Conservation (phyloP, 2,329 filamentous ascomycete genomes). For the Ceratocystis eucalypticola region DNA sequence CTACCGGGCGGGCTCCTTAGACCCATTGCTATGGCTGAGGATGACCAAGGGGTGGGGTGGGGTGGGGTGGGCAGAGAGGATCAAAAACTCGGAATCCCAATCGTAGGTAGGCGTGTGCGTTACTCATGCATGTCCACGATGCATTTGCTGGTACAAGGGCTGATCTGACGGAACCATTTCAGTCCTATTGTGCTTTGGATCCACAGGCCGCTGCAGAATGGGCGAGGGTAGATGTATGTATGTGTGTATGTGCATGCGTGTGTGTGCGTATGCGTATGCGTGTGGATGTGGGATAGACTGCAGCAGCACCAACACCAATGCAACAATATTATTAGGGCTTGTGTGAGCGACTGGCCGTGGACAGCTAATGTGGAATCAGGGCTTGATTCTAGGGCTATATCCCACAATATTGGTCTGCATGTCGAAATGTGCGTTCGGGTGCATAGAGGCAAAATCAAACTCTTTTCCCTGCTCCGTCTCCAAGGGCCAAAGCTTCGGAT, state of each 20-base stretch:
- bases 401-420: neutral
- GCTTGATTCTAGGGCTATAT: constrained; percentile 2
- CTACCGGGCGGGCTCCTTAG: neutral
- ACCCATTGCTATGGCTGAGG: constrained; percentile 3
- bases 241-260: too few species aligned
- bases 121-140: neutral
- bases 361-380: neutral
- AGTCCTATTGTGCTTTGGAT: neutral
- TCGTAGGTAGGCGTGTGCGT: neutral
- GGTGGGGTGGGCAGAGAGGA: too few species aligned
- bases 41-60: neutral
- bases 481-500: neutral
- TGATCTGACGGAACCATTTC: neutral
- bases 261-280: too few species aligned
- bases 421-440: neutral
- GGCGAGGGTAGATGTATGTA: neutral
- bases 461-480: neutral
- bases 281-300: too few species aligned
- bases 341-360: neutral
- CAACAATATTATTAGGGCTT: neutral
- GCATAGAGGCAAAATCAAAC: neutral
- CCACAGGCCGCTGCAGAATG: neutral
- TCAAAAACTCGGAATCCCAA: neutral
- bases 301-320: neutral
- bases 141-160: neutral